phyloP scores from a whole-genome alignment of 768 basidiomycete genomes.

The Trametes cinnabarina region DNA sequence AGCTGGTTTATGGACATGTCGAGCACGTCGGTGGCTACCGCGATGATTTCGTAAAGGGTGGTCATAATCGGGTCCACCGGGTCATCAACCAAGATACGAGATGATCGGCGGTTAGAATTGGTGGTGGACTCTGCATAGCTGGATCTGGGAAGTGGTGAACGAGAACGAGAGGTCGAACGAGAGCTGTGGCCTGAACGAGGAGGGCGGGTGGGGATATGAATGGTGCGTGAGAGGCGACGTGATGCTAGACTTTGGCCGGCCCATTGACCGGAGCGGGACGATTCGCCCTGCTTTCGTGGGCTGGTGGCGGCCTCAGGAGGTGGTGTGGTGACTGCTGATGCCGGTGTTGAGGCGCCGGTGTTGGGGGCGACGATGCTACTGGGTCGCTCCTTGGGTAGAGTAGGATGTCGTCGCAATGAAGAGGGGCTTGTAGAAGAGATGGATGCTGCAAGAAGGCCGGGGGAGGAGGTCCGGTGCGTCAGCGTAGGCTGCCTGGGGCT shows the following conservation, averaged over 20 bases:
- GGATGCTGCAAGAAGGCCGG: constrained; percentile 61
- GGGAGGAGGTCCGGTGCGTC: constrained; percentile 54
- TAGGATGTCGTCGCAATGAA: constrained; percentile 65
- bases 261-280: constrained; percentile 51
- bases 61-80: constrained; percentile 88
- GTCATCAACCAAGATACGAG: constrained; percentile 80
- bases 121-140: constrained; percentile 67
- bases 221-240: constrained; percentile 81
- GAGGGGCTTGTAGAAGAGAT: constrained; percentile 65
- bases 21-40: constrained; percentile 87
- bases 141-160: constrained; percentile 84
- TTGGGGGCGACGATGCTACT: constrained; percentile 50
- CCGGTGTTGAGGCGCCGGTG: constrained; percentile 56
- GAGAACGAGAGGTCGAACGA: constrained; percentile 90
- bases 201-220: constrained; percentile 69
- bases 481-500: constrained; percentile 39
- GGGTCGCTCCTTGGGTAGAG: constrained; percentile 65
- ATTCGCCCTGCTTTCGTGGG: constrained; percentile 58
- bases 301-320: constrained; percentile 63
- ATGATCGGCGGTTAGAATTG: constrained; percentile 67
- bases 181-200: constrained; percentile 79
- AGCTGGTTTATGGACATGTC: constrained; percentile 89
- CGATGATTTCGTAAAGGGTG: constrained; percentile 88
- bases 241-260: constrained; percentile 50
- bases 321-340: constrained; percentile 38